These are phyloP conservation scores for Bolboschoenoplectus hybrid DNA, from an alignment of 202 grass and related monocot species.

Conservation along the genomic window DNA sequence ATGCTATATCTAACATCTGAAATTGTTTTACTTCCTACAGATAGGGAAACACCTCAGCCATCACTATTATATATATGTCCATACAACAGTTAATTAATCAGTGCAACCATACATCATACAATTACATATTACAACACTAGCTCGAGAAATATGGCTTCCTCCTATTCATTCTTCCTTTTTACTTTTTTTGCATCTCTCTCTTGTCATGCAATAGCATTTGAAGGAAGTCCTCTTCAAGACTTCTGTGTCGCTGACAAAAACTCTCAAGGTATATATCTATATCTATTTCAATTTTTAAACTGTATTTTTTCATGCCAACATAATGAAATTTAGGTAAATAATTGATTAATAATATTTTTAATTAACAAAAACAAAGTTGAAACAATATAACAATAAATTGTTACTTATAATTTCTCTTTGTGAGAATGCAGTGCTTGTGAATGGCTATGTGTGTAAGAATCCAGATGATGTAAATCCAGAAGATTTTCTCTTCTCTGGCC, in stretches of 20 bases:
- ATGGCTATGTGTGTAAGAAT: conserved; percentile 25
- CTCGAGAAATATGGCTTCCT: neutral
- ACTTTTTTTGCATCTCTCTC: neutral
- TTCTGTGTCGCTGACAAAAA: conserved; percentile 5
- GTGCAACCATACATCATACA: neutral
- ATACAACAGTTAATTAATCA: neutral
- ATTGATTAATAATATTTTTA: neutral
- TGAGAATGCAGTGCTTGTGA: conserved; percentile 22
- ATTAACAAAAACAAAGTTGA: neutral
- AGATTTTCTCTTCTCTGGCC: conserved; percentile 24
- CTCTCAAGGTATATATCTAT: neutral
- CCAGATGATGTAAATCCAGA: conserved; percentile 13
- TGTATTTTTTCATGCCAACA: too few relatives aligned
- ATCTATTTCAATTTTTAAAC: neutral
- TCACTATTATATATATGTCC: neutral
- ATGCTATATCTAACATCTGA: neutral
- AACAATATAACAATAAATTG: neutral
- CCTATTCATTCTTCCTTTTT: neutral
- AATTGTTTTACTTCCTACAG: neutral
- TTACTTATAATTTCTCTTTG: neutral
- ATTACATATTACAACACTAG: neutral
- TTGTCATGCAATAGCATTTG: neutral
- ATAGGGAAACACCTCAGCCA: neutral
- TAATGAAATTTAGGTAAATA: too few relatives aligned
- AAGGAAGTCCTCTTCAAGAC: neutral